Evolutionary conservation across 352 stramenopile genomes (phyloP), one percentile per base, ranked within the genome.

Genomic region (Phytopythium aichiense): DNA sequence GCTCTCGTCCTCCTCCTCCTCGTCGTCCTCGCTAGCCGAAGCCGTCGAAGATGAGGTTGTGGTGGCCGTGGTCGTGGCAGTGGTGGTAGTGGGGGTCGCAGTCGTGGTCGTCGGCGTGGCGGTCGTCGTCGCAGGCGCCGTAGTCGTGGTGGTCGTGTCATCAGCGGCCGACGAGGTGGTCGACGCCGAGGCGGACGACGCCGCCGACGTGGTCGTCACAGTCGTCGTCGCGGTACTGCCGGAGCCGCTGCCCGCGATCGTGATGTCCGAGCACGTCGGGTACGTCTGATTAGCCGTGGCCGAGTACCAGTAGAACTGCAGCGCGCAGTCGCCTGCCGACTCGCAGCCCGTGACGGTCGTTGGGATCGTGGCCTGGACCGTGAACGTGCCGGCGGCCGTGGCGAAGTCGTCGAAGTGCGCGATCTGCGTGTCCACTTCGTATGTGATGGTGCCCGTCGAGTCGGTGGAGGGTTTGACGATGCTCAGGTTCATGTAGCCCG

Each of bases 301-400:
- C 46, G 76, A 86, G 66, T 88, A 68, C 76, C 76, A 88, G 57
- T 79, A 85, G 57, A 88, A 82, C 57, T 87, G 79, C 50, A 88
- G 60, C 9, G 71, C 79, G 23, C 79, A 88, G 49, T 77, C 65
- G 1, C 79, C 76, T 0, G 68, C 51, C 23, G 69, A 70, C 11
- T 62, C 66, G 28, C 79, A 89, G 13, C 74, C 76, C 2, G 62
- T 73, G n/a, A 89, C 59, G 7, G 52, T 79, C 5, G 71, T 49
- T 4, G 79, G 76, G 25, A 89, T 79, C 50, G 63, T 83, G 3
- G 60, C 70, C 16, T 50, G 75, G 12, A 57, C 60, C 2, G 56
- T 65, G 33, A 61, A 65, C 16, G 59, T 67, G 28, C 67, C 66
- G 20, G 49, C 65, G 11, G 58, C 58, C 23, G 52, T 63, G 49